phyloP scores from a whole-genome alignment of 2,329 filamentous ascomycete genomes.

The Hymenoscyphus linearis region DNA sequence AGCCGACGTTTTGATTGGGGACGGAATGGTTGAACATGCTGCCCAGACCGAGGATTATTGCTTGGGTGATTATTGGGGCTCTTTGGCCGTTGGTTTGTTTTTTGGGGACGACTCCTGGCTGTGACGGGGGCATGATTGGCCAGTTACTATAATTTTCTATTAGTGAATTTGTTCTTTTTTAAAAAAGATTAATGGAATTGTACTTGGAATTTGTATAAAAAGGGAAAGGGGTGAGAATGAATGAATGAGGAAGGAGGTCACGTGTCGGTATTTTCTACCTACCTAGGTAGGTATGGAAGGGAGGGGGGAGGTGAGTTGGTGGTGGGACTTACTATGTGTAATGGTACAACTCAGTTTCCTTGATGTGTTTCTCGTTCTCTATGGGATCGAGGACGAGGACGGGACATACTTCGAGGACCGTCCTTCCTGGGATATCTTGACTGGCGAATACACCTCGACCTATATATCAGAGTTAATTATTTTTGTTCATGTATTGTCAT shows the following conservation, averaged over 20 bases:
- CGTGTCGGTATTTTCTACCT: no score
- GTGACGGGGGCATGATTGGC: constrained; percentile 23
- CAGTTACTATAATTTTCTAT: constrained; percentile 23
- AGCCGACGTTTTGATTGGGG: constrained; percentile 48
- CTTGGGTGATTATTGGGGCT: constrained; percentile 39
- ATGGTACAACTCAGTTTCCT: constrained; percentile 46
- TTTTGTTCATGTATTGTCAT: no score
- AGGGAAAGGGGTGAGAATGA: no score
- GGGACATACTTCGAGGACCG: constrained; percentile 46
- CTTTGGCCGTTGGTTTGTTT: constrained; percentile 18
- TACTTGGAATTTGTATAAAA: no score
- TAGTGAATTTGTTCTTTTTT: background rate
- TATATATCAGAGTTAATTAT: constrained; percentile 30
- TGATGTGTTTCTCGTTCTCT: constrained; percentile 45
- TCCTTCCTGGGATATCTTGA: constrained; percentile 40
- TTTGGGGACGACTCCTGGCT: constrained; percentile 23
- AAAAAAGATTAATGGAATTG: no score
- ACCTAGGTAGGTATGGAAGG: background rate
- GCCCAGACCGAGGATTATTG: constrained; percentile 49
- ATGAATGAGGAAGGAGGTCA: no score
- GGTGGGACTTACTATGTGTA: constrained; percentile 46
- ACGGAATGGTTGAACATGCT: constrained; percentile 51
- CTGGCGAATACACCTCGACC: constrained; percentile 49
- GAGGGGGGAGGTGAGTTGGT: constrained; percentile 16
- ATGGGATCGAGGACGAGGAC: constrained; percentile 43